Conservation (phyloP, 257 asterid species). For the Solanum habrochaites region DNA sequence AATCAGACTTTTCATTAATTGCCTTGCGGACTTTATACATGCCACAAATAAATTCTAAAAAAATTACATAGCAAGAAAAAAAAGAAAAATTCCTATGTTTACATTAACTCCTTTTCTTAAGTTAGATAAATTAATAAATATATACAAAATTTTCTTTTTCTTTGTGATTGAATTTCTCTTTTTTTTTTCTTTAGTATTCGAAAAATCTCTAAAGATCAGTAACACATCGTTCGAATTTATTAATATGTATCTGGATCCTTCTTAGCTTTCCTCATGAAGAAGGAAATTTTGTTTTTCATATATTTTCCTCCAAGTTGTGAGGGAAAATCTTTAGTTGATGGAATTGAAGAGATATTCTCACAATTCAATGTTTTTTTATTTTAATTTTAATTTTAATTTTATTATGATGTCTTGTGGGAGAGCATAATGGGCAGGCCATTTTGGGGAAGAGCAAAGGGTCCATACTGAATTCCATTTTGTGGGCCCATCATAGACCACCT, state of each 20-base stretch:
- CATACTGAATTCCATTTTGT: constrained; percentile 74
- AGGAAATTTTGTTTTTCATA: not conserved
- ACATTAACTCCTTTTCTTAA: not conserved
- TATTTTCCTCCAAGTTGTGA: not conserved
- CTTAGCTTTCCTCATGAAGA: not conserved
- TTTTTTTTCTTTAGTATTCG: not conserved
- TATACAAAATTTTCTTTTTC: not conserved
- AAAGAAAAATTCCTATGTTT: not conserved
- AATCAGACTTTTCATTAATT: not conserved
- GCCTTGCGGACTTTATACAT: constrained; percentile 28
- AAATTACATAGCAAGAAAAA: not conserved
- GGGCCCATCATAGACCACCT: constrained; percentile 76
- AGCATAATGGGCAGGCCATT: constrained; percentile 65
- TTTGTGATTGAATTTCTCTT: not conserved
- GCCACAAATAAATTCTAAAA: not conserved
- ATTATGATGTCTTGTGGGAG: constrained; percentile 19
- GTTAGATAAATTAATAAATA: not conserved
- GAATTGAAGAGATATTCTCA: not conserved
- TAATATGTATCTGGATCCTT: not conserved
- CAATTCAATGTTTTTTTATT: not conserved
- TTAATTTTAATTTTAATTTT: not conserved
- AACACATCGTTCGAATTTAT: not conserved
- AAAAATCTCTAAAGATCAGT: not conserved
- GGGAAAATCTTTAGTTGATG: not conserved
- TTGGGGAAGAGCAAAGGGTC: constrained; percentile 83